These are phyloP conservation scores for Xylaria sp. DNA, from an alignment of 2,329 filamentous ascomycete species.

Conservation along the genomic window DNA sequence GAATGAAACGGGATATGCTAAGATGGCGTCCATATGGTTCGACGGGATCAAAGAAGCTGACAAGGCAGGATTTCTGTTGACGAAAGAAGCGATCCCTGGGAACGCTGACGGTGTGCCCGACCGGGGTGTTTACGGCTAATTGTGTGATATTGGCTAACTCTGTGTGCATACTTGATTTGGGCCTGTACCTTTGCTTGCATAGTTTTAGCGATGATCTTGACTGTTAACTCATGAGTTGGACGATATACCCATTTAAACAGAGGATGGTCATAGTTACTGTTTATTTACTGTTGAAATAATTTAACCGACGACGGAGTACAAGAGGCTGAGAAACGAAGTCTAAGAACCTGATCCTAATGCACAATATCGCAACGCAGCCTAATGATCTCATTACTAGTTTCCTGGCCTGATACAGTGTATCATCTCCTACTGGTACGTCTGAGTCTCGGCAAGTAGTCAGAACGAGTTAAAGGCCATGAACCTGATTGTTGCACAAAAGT, in stretches of 20 bases:
- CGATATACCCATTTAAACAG: neutral
- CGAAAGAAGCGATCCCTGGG: slow-evolving; percentile 39
- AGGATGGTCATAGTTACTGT: neutral
- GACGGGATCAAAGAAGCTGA: slow-evolving; percentile 48
- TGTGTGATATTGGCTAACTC: neutral
- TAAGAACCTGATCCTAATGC: too few species aligned
- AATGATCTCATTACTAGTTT: too few species aligned
- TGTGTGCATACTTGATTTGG: slow-evolving; percentile 13
- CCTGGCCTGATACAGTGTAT: too few species aligned
- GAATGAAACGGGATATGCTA: slow-evolving; percentile 50
- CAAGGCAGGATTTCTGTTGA: slow-evolving; percentile 38
- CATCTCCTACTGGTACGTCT: too few species aligned
- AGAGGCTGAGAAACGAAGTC: too few species aligned
- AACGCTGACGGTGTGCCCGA: slow-evolving; percentile 41
- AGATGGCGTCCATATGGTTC: slow-evolving; percentile 52
- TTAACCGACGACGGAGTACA: neutral
- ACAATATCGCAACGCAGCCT: too few species aligned
- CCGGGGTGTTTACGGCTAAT: slow-evolving; percentile 33
- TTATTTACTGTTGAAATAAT: neutral
- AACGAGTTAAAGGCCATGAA: too few species aligned
- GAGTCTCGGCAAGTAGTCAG: too few species aligned
- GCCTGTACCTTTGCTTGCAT: neutral
- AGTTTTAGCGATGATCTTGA: slow-evolving; percentile 8
- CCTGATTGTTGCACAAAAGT: too few species aligned
- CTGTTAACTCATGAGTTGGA: slow-evolving; percentile 1